Percentiles rank a stretch among this genome's conserved stretches.
These are phyloP conservation scores for Starmerella sp. DNA, from an alignment of 805 yeast species.

Conservation along the genomic window DNA sequence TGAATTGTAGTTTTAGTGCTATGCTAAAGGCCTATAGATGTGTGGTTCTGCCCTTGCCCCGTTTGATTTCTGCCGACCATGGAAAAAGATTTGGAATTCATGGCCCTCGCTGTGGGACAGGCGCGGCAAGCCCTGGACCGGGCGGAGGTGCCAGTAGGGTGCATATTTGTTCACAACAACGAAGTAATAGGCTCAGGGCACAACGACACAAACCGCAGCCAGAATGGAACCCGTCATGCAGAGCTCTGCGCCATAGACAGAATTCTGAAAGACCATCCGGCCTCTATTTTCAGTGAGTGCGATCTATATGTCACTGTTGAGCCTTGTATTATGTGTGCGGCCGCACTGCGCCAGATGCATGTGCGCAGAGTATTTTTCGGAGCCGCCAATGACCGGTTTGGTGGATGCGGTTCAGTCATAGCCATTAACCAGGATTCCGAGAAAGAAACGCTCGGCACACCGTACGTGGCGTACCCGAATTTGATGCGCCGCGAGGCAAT, in stretches of 20 bases:
- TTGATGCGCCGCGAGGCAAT: constrained; percentile 72
- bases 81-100: constrained; percentile 24
- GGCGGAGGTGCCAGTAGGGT: constrained; percentile 81
- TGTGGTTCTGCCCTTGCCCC: background rate
- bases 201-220: constrained; percentile 74
- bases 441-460: constrained; percentile 23
- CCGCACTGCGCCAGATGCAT: constrained; percentile 72
- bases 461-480: constrained; percentile 64
- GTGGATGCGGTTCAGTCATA: constrained; percentile 88
- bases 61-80: background rate
- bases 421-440: constrained; percentile 40
- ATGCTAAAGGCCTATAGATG: background rate
- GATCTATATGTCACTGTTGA: constrained; percentile 88
- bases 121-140: constrained; percentile 53
- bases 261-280: constrained; percentile 33
- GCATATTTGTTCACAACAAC: constrained; percentile 49
- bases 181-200: constrained; percentile 61
- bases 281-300: constrained; percentile 37
- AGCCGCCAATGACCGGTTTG: constrained; percentile 89
- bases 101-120: constrained; percentile 31
- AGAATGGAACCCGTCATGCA: constrained; percentile 86
- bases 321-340: constrained; percentile 97
- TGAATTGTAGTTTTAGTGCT: background rate
- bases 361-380: constrained; percentile 72
- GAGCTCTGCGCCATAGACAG: constrained; percentile 71